These are phyloP conservation scores for Malassezia yamatoensis DNA, from an alignment of 1,284 basidiomycete species.

Conservation along the genomic window DNA sequence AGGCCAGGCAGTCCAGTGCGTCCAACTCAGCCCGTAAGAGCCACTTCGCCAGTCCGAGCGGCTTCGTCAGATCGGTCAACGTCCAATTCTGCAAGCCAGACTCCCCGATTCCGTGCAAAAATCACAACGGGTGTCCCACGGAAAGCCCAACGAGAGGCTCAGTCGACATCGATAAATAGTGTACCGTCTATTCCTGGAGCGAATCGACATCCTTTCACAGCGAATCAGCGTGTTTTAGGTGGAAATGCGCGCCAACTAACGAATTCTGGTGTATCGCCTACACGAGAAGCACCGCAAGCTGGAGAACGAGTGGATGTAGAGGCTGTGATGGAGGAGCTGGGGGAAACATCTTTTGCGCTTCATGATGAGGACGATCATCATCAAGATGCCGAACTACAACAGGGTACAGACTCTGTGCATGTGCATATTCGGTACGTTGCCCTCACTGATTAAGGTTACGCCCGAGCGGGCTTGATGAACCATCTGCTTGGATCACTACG, in stretches of 20 bases:
- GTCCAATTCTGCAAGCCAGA: neutral
- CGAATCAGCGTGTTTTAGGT: too few species aligned
- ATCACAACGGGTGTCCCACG: slow-evolving; percentile 6
- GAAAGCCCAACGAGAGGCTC: neutral
- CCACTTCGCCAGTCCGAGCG: neutral
- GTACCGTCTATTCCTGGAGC: too few species aligned
- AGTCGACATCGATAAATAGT: neutral
- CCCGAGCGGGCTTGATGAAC: slow-evolving; percentile 16
- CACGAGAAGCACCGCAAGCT: neutral
- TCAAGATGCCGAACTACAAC: slow-evolving; percentile 1
- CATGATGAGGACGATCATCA: slow-evolving; percentile 9
- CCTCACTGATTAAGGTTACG: neutral
- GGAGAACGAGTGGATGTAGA: slow-evolving; percentile 5
- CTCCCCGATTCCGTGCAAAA: slow-evolving; percentile 11
- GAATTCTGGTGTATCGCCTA: too few species aligned
- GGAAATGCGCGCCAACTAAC: too few species aligned
- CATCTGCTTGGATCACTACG: slow-evolving; percentile 34
- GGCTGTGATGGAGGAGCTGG: slow-evolving; percentile 8
- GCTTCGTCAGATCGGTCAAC: neutral
- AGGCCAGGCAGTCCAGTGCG: too few species aligned
- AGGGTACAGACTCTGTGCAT: slow-evolving; percentile 6
- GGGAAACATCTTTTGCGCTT: slow-evolving; percentile 35
- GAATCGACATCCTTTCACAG: too few species aligned
- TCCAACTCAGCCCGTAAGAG: too few species aligned
- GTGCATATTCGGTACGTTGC: slow-evolving; percentile 26